These are phyloP conservation scores for Corchorus capsularis DNA, from an alignment of 345 rosid species.

Conservation along the genomic window DNA sequence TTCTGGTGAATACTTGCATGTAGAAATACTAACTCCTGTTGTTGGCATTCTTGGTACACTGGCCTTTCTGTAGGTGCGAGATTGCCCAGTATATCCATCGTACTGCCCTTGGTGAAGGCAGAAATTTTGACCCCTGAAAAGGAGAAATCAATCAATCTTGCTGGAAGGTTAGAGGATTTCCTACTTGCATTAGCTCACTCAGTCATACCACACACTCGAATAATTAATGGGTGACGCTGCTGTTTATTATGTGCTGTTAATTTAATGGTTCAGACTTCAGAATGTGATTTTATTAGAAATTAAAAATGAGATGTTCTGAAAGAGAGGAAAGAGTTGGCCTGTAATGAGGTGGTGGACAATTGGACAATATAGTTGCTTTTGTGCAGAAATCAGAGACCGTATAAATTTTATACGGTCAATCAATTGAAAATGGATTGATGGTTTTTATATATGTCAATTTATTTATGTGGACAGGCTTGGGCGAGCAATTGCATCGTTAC, in stretches of 20 bases:
- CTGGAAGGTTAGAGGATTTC: constrained; percentile 58
- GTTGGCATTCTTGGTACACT: constrained; percentile 6
- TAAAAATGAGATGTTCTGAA: neutral
- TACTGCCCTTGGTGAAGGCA: constrained; percentile 60
- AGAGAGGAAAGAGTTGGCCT: neutral
- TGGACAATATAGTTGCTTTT: neutral
- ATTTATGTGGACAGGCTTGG: constrained; percentile 54
- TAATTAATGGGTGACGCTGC: neutral
- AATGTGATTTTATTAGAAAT: neutral
- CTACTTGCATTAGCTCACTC: neutral
- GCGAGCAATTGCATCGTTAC: constrained; percentile 59
- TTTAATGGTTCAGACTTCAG: constrained; percentile 3
- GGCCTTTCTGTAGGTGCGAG: constrained; percentile 58
- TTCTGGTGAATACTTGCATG: neutral
- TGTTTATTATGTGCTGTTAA: neutral
- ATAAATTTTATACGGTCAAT: constrained; percentile 2
- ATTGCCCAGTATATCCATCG: constrained; percentile 66
- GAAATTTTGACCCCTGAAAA: constrained; percentile 48
- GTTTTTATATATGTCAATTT: neutral
- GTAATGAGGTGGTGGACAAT: neutral
- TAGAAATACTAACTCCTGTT: constrained; percentile 14
- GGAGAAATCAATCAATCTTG: constrained; percentile 63
- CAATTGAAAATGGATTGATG: neutral
- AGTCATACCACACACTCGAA: neutral
- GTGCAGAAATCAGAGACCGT: neutral